A percentile compares a stretch with the other conserved stretches of the same genome.
phyloP scores from a whole-genome alignment of 306 rosid species.

The Styphnolobium japonicum region DNA sequence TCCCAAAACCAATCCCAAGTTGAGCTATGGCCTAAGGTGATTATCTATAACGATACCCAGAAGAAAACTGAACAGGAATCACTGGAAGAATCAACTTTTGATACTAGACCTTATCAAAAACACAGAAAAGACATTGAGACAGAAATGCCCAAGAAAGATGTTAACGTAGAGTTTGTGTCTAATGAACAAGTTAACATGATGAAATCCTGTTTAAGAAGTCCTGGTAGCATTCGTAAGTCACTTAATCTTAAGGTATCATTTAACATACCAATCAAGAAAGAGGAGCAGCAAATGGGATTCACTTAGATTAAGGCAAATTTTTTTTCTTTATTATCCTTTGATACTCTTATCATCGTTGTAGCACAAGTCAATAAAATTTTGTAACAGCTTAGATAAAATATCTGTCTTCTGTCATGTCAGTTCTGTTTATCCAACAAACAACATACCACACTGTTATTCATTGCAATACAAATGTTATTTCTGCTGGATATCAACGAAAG shows the following conservation, averaged over 20 bases:
- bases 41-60: background rate
- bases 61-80: background rate
- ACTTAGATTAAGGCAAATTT: background rate
- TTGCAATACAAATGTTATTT: background rate
- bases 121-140: background rate
- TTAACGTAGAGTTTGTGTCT: background rate
- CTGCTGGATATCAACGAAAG: background rate
- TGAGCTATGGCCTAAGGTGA: background rate
- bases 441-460: background rate
- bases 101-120: background rate
- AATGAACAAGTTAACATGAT: background rate
- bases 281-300: background rate
- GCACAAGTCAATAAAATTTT: background rate
- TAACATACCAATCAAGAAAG: conserved; percentile 4
- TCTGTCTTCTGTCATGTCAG: background rate
- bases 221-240: conserved; percentile 34
- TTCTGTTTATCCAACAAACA: background rate
- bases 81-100: background rate
- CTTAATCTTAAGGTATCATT: conserved; percentile 42
- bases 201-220: conserved; percentile 56
- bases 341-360: background rate
- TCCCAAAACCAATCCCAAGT: background rate
- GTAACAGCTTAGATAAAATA: background rate
- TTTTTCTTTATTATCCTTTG: background rate
- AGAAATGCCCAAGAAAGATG: conserved; percentile 3